phyloP scores from a whole-genome alignment of 768 basidiomycete species.

The Trametes cubensis region DNA sequence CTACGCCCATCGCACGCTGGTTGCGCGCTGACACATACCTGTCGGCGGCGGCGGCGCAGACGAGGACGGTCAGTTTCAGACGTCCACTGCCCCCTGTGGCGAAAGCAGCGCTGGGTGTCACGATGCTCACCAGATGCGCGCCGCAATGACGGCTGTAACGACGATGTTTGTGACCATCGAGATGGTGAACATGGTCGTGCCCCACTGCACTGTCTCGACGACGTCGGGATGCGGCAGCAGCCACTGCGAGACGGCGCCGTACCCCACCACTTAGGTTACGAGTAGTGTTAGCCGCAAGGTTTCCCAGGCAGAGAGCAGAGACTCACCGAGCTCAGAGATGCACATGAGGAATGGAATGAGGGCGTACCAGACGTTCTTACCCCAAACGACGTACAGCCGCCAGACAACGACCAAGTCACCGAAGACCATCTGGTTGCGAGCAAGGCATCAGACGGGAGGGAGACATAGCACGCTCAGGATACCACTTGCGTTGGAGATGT shows the following conservation, averaged over 20 bases:
- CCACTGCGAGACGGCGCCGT: conserved; percentile 7
- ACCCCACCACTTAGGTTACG: conserved; percentile 2
- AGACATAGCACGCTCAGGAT: no score
- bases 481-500: conserved; percentile 15
- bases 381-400: conserved; percentile 15
- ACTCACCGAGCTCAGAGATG: conserved; percentile 4
- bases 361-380: conserved; percentile 1
- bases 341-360: conserved; percentile 8
- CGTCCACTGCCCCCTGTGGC: no score
- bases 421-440: background rate
- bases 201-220: conserved; percentile 2
- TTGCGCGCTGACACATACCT: background rate
- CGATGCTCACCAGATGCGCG: conserved; percentile 13
- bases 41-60: no score
- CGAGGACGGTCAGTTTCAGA: background rate
- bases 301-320: no score
- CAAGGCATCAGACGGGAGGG: background rate
- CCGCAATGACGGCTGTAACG: conserved; percentile 13
- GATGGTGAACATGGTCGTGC: conserved; percentile 12
- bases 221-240: background rate
- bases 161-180: conserved; percentile 20
- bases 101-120: no score
- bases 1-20: background rate
- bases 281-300: no score
- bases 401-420: conserved; percentile 19